phyloP scores from a whole-genome alignment of 371 early-diverging fungal species.

The Neoconidiobolus thromboides region DNA sequence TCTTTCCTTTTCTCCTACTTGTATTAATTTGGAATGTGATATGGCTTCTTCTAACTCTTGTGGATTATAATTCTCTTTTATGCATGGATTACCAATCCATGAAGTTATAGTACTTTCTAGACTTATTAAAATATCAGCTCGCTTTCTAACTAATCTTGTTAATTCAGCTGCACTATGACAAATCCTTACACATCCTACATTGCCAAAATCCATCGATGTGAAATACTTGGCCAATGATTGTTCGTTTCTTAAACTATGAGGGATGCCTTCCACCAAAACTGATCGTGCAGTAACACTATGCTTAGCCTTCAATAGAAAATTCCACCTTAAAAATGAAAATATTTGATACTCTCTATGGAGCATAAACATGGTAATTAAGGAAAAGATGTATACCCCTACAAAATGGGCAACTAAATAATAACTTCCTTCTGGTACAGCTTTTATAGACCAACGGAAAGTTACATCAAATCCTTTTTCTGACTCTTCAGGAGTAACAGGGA shows the following conservation, averaged over 20 bases:
- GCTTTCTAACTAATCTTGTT: conserved; percentile 12
- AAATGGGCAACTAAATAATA: background rate
- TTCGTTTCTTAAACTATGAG: conserved; percentile 24
- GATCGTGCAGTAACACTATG: conserved; percentile 14
- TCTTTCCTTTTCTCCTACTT: background rate
- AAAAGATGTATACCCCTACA: conserved; percentile 4
- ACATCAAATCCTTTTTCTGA: background rate
- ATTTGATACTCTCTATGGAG: conserved; percentile 3
- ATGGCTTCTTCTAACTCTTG: too few species aligned
- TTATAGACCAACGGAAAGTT: background rate
- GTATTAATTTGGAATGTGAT: background rate
- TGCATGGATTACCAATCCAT: conserved; percentile 8
- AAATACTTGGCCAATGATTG: conserved; percentile 28
- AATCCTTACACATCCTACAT: conserved; percentile 30
- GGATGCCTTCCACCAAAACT: conserved; percentile 35
- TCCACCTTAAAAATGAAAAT: conserved; percentile 1
- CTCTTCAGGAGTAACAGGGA: background rate
- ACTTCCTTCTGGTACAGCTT: background rate
- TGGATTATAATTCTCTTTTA: conserved; percentile 10
- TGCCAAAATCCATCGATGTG: conserved; percentile 27
- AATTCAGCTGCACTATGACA: conserved; percentile 23
- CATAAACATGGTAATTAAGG: background rate
- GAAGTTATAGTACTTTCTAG: conserved; percentile 12
- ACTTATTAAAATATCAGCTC: conserved; percentile 11
- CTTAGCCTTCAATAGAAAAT: background rate